Conservation (phyloP, 2,329 filamentous ascomycete species). For the Cercospora brassicicola region DNA sequence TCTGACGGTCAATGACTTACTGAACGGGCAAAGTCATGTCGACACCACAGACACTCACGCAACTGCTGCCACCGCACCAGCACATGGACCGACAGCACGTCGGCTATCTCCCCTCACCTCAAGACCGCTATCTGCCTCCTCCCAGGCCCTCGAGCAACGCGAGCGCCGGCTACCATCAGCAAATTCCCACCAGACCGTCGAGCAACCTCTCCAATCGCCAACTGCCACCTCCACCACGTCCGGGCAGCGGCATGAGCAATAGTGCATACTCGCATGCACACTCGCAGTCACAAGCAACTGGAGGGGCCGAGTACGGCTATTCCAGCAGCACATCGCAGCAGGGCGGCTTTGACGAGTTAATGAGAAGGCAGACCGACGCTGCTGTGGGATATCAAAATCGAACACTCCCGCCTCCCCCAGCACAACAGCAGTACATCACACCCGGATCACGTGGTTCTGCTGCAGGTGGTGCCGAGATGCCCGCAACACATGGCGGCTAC, state of each 20-base stretch:
- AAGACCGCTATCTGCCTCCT: slow-evolving; percentile 38
- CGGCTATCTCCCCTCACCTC: slow-evolving; percentile 33
- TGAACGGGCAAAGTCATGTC: slow-evolving; percentile 27
- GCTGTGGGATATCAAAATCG: slow-evolving; percentile 29
- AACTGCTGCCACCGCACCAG: slow-evolving; percentile 36
- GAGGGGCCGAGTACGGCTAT: slow-evolving; percentile 31
- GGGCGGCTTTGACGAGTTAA: slow-evolving; percentile 29
- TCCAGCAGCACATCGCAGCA: slow-evolving; percentile 25
- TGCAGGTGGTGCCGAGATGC: slow-evolving; percentile 17
- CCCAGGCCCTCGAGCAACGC: slow-evolving; percentile 38
- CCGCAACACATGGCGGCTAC: slow-evolving; percentile 16
- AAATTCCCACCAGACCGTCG: slow-evolving; percentile 36
- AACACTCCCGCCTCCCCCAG: slow-evolving; percentile 26
- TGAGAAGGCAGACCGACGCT: slow-evolving; percentile 32
- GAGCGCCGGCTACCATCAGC: slow-evolving; percentile 37
- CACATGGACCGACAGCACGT: slow-evolving; percentile 35
- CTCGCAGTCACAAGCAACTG: slow-evolving; percentile 30
- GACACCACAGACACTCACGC: slow-evolving; percentile 37
- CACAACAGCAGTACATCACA: slow-evolving; percentile 21
- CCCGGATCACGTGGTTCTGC: slow-evolving; percentile 31
- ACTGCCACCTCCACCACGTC: slow-evolving; percentile 32
- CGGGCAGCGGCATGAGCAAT: slow-evolving; percentile 37
- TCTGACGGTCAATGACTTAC: slow-evolving; percentile 1
- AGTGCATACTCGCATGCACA: slow-evolving; percentile 27
- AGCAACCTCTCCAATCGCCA: slow-evolving; percentile 37